Evolutionary conservation across 768 basidiomycete species (phyloP), one percentile per base, ranked within the genome.

Genomic region (Lepiota brunneoincarnata): DNA sequence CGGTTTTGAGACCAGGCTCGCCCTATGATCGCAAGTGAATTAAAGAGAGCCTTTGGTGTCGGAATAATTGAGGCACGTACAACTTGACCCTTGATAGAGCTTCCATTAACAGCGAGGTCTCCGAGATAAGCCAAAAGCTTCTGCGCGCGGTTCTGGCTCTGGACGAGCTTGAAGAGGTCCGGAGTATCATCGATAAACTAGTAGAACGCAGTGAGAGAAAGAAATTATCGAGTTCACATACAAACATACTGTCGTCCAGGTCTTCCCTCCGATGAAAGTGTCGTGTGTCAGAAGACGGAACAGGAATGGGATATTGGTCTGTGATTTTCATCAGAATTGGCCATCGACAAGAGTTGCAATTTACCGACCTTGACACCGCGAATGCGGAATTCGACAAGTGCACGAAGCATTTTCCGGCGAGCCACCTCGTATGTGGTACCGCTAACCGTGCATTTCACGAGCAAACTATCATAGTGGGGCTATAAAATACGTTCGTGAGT

Each of bases 131-230:
- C 89, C 42, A 99, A 80, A 51, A 99, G 75, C 70, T 98, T 98
- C 73, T 98, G 95, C 3, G 97, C 97, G 72, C 97, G 91, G 73
- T 99, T 99, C 73, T 95, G 95, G 62, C 89, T 93, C 64, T 93
- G 90, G 6, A 99, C 95, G 52, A 99, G 84, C 72, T 95, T 97
- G 86, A 98, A 99, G 58, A 99, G 84, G 66, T 98, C 94, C n/a
- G 93, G 95, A 1, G 96, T 98, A 71, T 99, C 97, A 65, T 99
- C 97, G 71, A 99, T 98, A 79, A 99, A 98, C 91, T 93, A 63
- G 24, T 20, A 54, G 31, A 1, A 42, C 21, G 0, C 18, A 11
- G 20, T 17, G 49, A 35, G 38, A 44, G n/a, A 43, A 17, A 21
- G 24, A 35, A 28, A 36, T 45, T 20, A 21, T 23, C 18, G 6